Conservation (phyloP, 2,329 filamentous ascomycete species). For the Colletotrichum lindemuthianum region DNA sequence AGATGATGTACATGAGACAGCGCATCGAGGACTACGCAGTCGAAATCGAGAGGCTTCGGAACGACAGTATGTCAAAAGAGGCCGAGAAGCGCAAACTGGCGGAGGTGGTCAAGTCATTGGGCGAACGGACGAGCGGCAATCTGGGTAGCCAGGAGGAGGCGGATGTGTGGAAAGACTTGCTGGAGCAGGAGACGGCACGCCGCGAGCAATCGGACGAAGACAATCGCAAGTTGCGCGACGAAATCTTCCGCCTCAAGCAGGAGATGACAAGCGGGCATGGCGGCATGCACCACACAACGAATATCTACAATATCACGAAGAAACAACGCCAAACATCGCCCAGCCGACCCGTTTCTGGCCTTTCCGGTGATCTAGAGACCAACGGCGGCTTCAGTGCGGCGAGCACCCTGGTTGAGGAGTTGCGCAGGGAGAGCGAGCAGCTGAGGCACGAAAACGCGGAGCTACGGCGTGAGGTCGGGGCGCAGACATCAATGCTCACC, state of each 20-base stretch:
- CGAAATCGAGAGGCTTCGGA: conserved; percentile 83
- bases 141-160: conserved; percentile 69
- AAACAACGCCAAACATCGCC: conserved; percentile 61
- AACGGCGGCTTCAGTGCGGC: conserved; percentile 66
- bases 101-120: conserved; percentile 74
- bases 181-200: conserved; percentile 89
- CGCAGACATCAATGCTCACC: conserved; percentile 96
- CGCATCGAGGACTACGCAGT: conserved; percentile 84
- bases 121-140: conserved; percentile 59
- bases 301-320: conserved; percentile 72
- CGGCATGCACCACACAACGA: conserved; percentile 67
- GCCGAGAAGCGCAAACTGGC: conserved; percentile 87
- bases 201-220: conserved; percentile 93
- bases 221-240: conserved; percentile 83
- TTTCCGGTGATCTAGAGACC: conserved; percentile 61
- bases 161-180: conserved; percentile 94
- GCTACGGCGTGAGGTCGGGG: conserved; percentile 88
- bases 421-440: conserved; percentile 75
- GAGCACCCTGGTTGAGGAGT: conserved; percentile 79
- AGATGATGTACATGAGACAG: conserved; percentile 85
- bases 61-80: conserved; percentile 82
- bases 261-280: conserved; percentile 55
- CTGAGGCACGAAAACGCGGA: conserved; percentile 93
- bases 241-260: conserved; percentile 78
- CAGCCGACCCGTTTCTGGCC: conserved; percentile 59